Conservation (phyloP, 345 rosid species). For the Eutrema yunnanense region DNA sequence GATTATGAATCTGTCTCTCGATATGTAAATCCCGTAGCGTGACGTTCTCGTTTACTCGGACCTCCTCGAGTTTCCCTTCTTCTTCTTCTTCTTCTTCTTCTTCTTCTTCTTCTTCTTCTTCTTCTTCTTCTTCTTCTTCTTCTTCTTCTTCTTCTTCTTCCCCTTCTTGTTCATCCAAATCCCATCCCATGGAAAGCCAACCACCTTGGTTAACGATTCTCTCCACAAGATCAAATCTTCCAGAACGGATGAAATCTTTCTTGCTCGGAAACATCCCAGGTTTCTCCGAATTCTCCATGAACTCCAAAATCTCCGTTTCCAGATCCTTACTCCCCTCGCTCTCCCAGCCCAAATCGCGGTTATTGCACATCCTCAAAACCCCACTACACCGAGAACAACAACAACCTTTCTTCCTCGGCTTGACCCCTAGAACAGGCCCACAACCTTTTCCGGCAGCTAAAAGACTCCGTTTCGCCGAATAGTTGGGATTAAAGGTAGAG, state of each 20-base stretch:
- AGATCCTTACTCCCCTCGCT: conserved; percentile 44
- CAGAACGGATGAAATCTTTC: conserved; percentile 53
- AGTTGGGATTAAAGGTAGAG: neutral
- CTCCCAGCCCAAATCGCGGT: conserved; percentile 30
- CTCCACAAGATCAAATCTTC: conserved; percentile 74
- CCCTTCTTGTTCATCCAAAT: conserved; percentile 39
- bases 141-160: neutral
- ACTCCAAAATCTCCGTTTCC: conserved; percentile 82
- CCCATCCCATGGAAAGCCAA: conserved; percentile 93
- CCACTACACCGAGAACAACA: conserved; percentile 31
- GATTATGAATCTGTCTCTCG: conserved; percentile 21
- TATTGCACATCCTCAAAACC: conserved; percentile 44
- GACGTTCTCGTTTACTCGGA: neutral
- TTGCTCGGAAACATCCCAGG: conserved; percentile 66
- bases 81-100: conserved; percentile 4
- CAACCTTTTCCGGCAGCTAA: conserved; percentile 14
- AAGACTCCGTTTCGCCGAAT: conserved; percentile 8
- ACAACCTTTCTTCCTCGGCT: conserved; percentile 30
- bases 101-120: conserved; percentile 11
- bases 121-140: neutral
- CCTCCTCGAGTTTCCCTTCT: neutral
- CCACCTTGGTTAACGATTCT: conserved; percentile 61
- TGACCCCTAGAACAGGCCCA: conserved; percentile 27
- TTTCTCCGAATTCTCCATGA: conserved; percentile 56
- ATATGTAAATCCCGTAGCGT: conserved; percentile 10